A percentile compares a stretch with the other conserved stretches of the same genome.
These are phyloP conservation scores for Cnidoscolus chayamansa DNA, from an alignment of 441 rosid genomes.

Conservation along the genomic window DNA sequence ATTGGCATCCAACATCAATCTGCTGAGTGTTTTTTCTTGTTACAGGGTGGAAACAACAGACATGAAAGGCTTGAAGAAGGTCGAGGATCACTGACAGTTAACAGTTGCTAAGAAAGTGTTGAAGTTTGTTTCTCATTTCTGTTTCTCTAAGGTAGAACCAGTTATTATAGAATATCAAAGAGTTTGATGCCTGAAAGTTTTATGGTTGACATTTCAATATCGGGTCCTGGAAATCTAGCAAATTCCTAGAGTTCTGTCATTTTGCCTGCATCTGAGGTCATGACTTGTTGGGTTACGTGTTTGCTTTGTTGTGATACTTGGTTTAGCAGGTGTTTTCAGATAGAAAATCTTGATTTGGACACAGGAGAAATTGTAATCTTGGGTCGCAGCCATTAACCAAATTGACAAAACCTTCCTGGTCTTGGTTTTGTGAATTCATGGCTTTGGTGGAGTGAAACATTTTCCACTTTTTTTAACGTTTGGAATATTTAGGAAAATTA, in stretches of 20 bases:
- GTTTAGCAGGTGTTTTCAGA: not conserved
- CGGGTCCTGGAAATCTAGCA: not conserved
- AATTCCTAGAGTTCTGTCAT: conserved; percentile 5
- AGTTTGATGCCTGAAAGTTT: not conserved
- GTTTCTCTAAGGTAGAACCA: not conserved
- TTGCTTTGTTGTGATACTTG: not conserved
- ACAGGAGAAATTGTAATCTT: not conserved
- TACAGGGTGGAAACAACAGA: conserved; percentile 93
- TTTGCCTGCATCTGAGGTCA: not conserved
- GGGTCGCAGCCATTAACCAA: too few relatives aligned
- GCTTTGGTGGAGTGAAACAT: too few relatives aligned
- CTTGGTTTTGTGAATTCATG: too few relatives aligned
- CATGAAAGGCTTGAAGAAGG: conserved; percentile 94
- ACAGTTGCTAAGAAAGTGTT: not conserved
- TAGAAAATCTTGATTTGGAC: not conserved
- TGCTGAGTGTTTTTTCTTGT: conserved; percentile 5
- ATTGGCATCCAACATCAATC: not conserved
- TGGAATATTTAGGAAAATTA: too few relatives aligned
- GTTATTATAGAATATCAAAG: too few relatives aligned
- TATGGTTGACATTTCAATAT: conserved; percentile 6
- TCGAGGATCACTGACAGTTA: conserved; percentile 61
- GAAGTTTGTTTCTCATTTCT: conserved; percentile 2
- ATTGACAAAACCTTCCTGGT: too few relatives aligned
- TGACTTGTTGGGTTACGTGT: not conserved
- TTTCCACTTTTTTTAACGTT: too few relatives aligned